Conservation (phyloP, 495 filamentous ascomycete species). For the Thozetella sp. region DNA sequence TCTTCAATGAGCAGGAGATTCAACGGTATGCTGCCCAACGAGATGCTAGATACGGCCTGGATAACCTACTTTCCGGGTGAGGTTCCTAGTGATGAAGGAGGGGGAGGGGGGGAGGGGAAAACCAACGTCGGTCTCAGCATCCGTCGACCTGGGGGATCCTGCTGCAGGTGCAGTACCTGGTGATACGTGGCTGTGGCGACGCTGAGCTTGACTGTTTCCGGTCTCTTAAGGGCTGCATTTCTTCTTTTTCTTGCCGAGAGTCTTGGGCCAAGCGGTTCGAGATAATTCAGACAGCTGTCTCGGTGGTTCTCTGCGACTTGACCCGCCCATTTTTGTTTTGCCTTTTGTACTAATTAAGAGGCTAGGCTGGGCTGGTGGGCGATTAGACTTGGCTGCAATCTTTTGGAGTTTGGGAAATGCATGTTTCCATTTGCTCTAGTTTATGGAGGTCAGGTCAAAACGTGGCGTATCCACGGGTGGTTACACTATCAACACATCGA, state of each 20-base stretch:
- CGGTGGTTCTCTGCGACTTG: neutral
- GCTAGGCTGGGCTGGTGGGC: neutral
- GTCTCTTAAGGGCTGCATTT: no score
- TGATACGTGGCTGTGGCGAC: no score
- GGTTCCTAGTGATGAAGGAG: neutral
- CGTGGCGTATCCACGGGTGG: no score
- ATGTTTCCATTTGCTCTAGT: no score
- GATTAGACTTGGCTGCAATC: neutral
- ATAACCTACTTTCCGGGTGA: slow-evolving; percentile 38
- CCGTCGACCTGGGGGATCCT: no score
- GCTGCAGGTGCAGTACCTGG: no score
- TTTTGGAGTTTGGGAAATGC: no score
- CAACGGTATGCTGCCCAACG: slow-evolving; percentile 37
- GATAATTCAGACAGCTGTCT: neutral
- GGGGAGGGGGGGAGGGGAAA: neutral
- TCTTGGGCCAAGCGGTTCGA: neutral
- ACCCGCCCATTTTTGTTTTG: neutral
- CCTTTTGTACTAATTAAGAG: neutral
- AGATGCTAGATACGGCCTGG: slow-evolving; percentile 45
- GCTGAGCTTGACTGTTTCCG: no score
- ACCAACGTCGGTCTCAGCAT: no score
- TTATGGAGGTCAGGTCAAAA: no score
- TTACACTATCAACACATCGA: no score
- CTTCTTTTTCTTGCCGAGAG: neutral
- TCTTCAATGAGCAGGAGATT: slow-evolving; percentile 42